Base-by-base conservation (phyloP, 345 rosid species). In the Eucalyptus cloeziana region DNA sequence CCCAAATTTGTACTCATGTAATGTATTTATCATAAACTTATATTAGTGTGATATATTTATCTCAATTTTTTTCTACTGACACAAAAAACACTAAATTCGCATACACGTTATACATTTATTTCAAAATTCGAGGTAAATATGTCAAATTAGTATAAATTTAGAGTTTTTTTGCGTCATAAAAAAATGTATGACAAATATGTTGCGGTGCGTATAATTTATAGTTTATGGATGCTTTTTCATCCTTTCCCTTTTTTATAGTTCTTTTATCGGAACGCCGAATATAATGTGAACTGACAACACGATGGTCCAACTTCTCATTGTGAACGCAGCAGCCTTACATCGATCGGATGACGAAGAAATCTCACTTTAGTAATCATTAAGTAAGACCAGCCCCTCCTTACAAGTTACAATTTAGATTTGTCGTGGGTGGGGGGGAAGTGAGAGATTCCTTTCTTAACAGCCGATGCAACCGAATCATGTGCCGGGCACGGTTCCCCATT, bases 51-150 rank as follows among this genome's bases (percentile, higher is more conserved):
- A 56, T 6, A 24, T 0, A 9, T 10, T 24, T 24, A 24, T 22
- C 0, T 56, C 1, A 24, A 56, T 0, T 7, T 19, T 0, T 21
- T 52, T 52, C 0, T 21, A 52, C 7, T 52, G 5, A 52, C 58
- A 52, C 5, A 8, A 21, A 52, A 52, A 52, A 21, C 5, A 0
- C 5, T 52, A 52, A 52, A 52, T 1, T 7, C 17, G 4, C 7
- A 17, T 3, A 52, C 22, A 52, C 24, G 0, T 17, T 52, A 56
- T 25, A 56, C 13, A 9, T 56, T 24, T 56, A 10, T 22, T 6
- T 56, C 30, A 56, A 56, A 24, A 56, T 56, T 56, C 6, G 1
- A 56, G 13, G 13, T 24, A 24, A 24, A 24, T 56, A 22, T 56
- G 13, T 22, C 30, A 0, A 22, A 56, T 56, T 10, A 56, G 6